Evolutionary conservation across 73 alveolate genomes (phyloP).

Genomic region (Paramecium primaurelia): DNA sequence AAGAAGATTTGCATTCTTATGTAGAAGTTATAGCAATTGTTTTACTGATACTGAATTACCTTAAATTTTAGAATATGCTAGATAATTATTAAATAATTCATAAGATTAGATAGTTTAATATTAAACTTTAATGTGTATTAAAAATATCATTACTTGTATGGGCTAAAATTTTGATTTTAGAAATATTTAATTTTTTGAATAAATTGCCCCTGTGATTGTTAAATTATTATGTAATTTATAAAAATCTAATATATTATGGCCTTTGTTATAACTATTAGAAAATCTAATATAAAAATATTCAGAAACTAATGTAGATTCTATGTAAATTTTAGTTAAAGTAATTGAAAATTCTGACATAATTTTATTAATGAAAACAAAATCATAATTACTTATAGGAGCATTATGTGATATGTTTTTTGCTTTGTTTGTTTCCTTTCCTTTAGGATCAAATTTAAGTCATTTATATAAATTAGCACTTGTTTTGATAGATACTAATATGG

Average conservation of each 20-base stretch:
- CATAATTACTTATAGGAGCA: not conserved
- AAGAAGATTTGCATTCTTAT: slow-evolving; percentile 16
- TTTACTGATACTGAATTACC: not conserved
- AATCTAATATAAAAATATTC: not conserved
- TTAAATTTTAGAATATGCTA: not conserved
- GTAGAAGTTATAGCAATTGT: not conserved
- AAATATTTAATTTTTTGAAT: not conserved
- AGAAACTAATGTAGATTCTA: not conserved
- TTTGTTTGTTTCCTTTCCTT: not conserved
- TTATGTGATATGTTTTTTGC: slow-evolving; percentile 14
- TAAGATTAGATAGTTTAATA: slow-evolving; percentile 6
- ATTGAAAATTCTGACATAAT: not conserved
- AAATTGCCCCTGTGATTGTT: slow-evolving; percentile 23
- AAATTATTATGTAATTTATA: not conserved
- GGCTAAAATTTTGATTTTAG: not conserved
- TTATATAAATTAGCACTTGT: not conserved
- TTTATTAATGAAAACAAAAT: not conserved
- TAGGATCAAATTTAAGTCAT: not conserved
- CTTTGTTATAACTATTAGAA: not conserved
- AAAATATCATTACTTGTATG: not conserved
- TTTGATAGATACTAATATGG: not conserved
- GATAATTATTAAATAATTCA: not conserved
- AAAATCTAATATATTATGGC: slow-evolving; percentile 19
- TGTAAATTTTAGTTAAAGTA: not conserved
- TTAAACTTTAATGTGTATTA: slow-evolving; percentile 22